phyloP scores from a whole-genome alignment of 2,329 filamentous ascomycete species.

The Exophiala viscosa region DNA sequence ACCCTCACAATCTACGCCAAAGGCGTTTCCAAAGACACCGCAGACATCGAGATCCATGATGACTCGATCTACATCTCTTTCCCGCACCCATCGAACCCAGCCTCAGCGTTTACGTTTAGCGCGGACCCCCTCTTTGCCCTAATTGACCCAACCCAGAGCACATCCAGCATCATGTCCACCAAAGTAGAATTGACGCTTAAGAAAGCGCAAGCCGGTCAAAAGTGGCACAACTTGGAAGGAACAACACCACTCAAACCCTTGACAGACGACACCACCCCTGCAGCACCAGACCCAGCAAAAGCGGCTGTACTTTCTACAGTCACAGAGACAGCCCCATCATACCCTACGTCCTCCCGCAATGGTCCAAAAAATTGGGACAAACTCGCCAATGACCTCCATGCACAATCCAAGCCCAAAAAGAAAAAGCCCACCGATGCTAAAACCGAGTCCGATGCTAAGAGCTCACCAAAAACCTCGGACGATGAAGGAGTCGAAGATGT shows the following conservation, averaged over 20 bases:
- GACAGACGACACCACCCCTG: slow-evolving; percentile 23
- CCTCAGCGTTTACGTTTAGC: slow-evolving; percentile 55
- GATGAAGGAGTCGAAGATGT: slow-evolving; percentile 50
- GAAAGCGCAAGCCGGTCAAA: slow-evolving; percentile 62
- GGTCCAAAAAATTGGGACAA: slow-evolving; percentile 94
- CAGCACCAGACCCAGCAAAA: slow-evolving; percentile 19
- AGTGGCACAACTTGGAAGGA: slow-evolving; percentile 63
- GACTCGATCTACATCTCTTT: slow-evolving; percentile 56
- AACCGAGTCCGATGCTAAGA: slow-evolving; percentile 34
- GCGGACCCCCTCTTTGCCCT: slow-evolving; percentile 64
- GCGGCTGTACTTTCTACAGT: slow-evolving; percentile 16
- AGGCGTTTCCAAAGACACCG: slow-evolving; percentile 42
- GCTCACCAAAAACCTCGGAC: slow-evolving; percentile 38
- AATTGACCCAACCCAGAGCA: slow-evolving; percentile 61
- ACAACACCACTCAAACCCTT: slow-evolving; percentile 29
- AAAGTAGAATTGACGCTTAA: slow-evolving; percentile 75
- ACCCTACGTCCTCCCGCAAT: slow-evolving; percentile 79
- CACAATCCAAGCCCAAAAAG: slow-evolving; percentile 35
- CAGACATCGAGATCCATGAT: slow-evolving; percentile 27
- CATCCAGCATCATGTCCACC: slow-evolving; percentile 63
- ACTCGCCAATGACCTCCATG: slow-evolving; percentile 53
- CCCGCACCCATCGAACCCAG: slow-evolving; percentile 49
- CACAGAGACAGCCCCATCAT: slow-evolving; percentile 52
- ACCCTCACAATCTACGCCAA: slow-evolving; percentile 65
- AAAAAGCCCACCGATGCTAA: slow-evolving; percentile 30